Evolutionary conservation across 2,329 filamentous ascomycete genomes (phyloP).

Genomic region (Aspergillus viridinutans): DNA sequence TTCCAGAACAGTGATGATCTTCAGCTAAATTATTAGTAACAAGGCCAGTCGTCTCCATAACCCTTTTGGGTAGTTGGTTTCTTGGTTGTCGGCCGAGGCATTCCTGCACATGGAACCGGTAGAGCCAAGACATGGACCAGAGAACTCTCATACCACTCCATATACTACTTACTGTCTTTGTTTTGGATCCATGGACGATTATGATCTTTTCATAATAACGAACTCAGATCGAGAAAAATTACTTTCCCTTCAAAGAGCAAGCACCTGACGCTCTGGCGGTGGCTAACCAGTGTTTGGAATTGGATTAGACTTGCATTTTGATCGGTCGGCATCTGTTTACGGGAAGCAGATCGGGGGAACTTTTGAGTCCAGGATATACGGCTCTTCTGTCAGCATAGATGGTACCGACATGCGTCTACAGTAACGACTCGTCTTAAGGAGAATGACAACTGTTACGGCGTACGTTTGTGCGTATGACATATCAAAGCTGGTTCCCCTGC

Average conservation of each 20-base stretch:
- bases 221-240: not conserved
- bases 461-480: not conserved
- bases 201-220: not conserved
- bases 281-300: not conserved
- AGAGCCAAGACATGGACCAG: constrained; percentile 5
- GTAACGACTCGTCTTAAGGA: not conserved
- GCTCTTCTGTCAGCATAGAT: not conserved
- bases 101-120: constrained; percentile 10
- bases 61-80: constrained; percentile 10
- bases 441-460: not conserved
- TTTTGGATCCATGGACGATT: not conserved
- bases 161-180: not conserved
- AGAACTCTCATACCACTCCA: not conserved
- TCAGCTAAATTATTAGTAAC: not conserved
- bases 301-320: not conserved
- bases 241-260: not conserved
- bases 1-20: constrained; percentile 16
- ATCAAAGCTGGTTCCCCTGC: not conserved
- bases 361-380: not conserved
- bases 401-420: not conserved
- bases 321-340: not conserved
- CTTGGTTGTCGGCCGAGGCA: constrained; percentile 13
- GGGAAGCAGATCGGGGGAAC: not conserved
- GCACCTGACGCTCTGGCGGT: not conserved
- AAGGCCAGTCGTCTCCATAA: constrained; percentile 2